Percentiles rank a stretch among this genome's conserved stretches.
Evolutionary conservation across 305 asterid species (phyloP).

Genomic region (Solanum hybrid): DNA sequence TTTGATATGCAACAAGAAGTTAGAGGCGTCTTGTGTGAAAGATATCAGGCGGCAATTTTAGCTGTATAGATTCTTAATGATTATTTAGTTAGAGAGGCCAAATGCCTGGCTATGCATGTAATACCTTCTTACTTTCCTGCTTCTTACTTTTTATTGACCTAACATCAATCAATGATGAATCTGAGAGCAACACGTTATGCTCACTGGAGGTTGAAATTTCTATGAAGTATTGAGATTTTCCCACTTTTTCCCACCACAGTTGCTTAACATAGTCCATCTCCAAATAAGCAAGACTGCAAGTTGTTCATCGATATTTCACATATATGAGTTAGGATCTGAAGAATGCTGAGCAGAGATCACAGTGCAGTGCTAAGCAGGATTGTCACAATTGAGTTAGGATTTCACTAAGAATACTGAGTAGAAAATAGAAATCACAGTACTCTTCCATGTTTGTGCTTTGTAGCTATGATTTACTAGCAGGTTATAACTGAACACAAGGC

Average conservation of each 20-base stretch:
- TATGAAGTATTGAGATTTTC: not conserved
- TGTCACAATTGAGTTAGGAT: not conserved
- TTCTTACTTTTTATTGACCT: not conserved
- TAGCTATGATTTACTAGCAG: not conserved
- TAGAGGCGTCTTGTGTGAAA: not conserved
- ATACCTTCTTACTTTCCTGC: not conserved
- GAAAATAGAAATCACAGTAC: not conserved
- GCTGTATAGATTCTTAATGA: not conserved
- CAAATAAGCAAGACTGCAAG: not conserved
- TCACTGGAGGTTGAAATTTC: not conserved
- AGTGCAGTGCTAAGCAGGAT: not conserved
- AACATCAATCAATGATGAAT: not conserved
- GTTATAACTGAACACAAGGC: not conserved
- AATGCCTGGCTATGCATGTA: not conserved
- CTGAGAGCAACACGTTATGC: not conserved
- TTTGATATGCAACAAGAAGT: conserved; percentile 2
- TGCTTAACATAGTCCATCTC: not conserved
- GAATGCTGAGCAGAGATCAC: not conserved
- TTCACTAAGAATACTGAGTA: not conserved
- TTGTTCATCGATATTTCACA: not conserved
- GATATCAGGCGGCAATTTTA: not conserved
- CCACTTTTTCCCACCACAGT: not conserved
- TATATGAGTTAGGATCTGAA: not conserved
- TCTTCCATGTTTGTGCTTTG: not conserved
- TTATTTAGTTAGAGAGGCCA: not conserved